These are phyloP conservation scores for Ogataea angusta DNA, from an alignment of 805 yeast species.

Conservation along the genomic window DNA sequence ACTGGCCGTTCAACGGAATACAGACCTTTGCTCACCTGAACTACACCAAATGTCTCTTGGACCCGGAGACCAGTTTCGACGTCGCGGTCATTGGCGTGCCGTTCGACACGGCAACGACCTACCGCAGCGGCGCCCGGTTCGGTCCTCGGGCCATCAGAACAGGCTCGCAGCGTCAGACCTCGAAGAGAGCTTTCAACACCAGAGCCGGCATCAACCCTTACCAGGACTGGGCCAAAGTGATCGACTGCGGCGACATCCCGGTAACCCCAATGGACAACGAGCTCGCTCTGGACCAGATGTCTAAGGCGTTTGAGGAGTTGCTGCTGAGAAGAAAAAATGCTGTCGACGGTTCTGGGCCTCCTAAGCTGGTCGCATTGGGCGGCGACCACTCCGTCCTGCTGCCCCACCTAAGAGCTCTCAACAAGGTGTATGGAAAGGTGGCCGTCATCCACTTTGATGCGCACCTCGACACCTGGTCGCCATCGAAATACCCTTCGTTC, in stretches of 20 bases:
- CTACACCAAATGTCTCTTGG: slow-evolving; percentile 52
- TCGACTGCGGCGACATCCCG: slow-evolving; percentile 60
- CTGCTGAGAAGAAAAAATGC: slow-evolving; percentile 34
- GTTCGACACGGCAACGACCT: slow-evolving; percentile 11
- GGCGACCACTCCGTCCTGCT: slow-evolving; percentile 80
- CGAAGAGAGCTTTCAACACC: slow-evolving; percentile 66
- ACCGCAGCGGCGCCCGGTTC: slow-evolving; percentile 10
- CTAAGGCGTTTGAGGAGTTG: slow-evolving; percentile 53
- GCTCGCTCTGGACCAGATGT: slow-evolving; percentile 53
- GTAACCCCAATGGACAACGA: slow-evolving; percentile 57
- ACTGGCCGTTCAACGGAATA: slow-evolving; percentile 69
- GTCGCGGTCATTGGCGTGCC: slow-evolving; percentile 46
- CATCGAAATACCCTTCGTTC: slow-evolving; percentile 57
- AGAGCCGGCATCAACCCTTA: slow-evolving; percentile 52
- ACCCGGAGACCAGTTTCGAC: slow-evolving; percentile 51
- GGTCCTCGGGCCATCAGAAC: slow-evolving; percentile 73
- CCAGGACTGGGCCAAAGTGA: slow-evolving; percentile 43
- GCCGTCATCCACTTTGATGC: slow-evolving; percentile 83
- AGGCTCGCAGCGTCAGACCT: slow-evolving; percentile 68
- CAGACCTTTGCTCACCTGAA: slow-evolving; percentile 75
- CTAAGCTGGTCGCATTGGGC: slow-evolving; percentile 69
- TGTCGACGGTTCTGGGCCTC: slow-evolving; percentile 37
- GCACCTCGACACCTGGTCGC: slow-evolving; percentile 80
- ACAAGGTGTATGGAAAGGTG: slow-evolving; percentile 59
- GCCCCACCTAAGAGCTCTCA: slow-evolving; percentile 67